Evolutionary conservation across 805 yeast genomes (phyloP).

Genomic region (Barnettozyma vustinii): DNA sequence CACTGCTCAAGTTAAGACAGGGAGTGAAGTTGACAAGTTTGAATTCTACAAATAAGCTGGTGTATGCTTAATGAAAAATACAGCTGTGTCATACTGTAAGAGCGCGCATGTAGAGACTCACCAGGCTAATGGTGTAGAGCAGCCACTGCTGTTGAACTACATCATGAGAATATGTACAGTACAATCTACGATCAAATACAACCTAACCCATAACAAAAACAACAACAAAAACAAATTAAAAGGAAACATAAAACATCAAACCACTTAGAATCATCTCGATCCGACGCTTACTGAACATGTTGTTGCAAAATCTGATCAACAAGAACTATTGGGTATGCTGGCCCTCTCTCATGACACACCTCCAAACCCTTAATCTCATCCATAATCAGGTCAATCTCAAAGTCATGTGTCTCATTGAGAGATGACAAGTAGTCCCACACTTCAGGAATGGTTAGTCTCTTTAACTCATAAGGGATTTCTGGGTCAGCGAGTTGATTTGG

Average conservation of each 20-base stretch:
- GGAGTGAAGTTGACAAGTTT: slow-evolving; percentile 92
- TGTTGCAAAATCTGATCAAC: slow-evolving; percentile 35
- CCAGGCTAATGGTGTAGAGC: too few relatives aligned
- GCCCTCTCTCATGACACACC: slow-evolving; percentile 76
- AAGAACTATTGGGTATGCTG: slow-evolving; percentile 47
- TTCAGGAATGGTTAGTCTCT: slow-evolving; percentile 66
- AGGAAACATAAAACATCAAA: neutral
- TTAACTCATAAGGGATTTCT: slow-evolving; percentile 25
- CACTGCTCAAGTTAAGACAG: slow-evolving; percentile 92
- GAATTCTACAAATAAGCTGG: slow-evolving; percentile 78
- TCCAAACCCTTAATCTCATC: slow-evolving; percentile 57
- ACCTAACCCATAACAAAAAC: neutral
- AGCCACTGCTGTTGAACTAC: too few relatives aligned
- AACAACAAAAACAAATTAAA: neutral
- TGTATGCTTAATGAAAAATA: neutral
- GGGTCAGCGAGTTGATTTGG: slow-evolving; percentile 20
- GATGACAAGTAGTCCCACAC: slow-evolving; percentile 75
- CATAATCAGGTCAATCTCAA: slow-evolving; percentile 60
- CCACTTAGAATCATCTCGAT: neutral
- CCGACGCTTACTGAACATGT: neutral
- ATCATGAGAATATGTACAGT: too few relatives aligned
- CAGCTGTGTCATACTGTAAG: neutral
- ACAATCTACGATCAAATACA: neutral
- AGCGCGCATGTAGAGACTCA: neutral
- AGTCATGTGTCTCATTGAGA: slow-evolving; percentile 37